phyloP scores from a whole-genome alignment of 108 stramenopile species.

The Cyclotella atomus region DNA sequence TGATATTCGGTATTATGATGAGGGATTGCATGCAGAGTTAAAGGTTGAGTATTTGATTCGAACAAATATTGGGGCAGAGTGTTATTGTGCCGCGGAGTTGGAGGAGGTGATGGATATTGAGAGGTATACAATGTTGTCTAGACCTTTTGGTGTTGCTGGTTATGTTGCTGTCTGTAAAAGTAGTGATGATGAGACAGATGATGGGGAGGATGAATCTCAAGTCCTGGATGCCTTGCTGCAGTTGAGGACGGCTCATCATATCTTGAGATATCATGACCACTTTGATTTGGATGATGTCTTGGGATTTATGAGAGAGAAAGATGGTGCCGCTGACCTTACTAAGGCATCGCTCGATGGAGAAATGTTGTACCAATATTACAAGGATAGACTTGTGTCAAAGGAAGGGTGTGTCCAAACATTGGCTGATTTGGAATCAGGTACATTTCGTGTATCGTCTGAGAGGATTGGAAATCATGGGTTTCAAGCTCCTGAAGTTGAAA shows the following conservation, averaged over 20 bases:
- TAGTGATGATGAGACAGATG: too few species aligned
- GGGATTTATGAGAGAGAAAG: constrained; percentile 11
- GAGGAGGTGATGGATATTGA: constrained; percentile 43
- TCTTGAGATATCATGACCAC: constrained; percentile 64
- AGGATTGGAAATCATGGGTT: constrained; percentile 68
- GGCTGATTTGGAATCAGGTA: constrained; percentile 27
- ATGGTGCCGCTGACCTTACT: neutral
- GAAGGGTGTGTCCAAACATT: constrained; percentile 28
- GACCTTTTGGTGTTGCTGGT: constrained; percentile 65
- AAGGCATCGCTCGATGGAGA: constrained; percentile 49
- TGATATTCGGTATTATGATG: constrained; percentile 16
- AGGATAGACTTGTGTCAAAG: constrained; percentile 39
- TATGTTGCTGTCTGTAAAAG: constrained; percentile 51
- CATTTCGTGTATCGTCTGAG: constrained; percentile 70
- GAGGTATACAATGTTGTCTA: constrained; percentile 33
- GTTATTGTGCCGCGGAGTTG: constrained; percentile 62
- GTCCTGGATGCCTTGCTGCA: constrained; percentile 37
- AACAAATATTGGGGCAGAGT: constrained; percentile 74
- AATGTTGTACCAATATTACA: constrained; percentile 63
- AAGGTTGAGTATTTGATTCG: constrained; percentile 43
- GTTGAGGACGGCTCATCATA: constrained; percentile 61
- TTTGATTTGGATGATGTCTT: constrained; percentile 57
- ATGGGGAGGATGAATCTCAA: constrained; percentile 12
- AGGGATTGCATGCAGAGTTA: neutral
- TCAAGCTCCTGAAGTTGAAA: constrained; percentile 59